phyloP scores from a whole-genome alignment of 768 basidiomycete genomes.

The Vishniacozyma victoriae region DNA sequence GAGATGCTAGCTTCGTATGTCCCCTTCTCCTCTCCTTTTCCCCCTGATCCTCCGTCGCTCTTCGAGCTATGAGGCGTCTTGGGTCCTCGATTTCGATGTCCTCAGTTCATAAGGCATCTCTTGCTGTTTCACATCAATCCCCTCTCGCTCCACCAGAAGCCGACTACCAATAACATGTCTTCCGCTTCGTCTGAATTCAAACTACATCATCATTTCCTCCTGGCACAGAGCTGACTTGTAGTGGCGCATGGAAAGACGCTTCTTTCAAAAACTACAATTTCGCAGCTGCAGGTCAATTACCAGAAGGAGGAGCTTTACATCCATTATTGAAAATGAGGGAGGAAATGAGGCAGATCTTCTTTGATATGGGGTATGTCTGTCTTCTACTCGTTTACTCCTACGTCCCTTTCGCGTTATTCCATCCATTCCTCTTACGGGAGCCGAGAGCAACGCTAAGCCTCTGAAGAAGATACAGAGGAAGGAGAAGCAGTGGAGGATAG shows the following conservation, averaged over 20 bases:
- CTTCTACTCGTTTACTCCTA: neutral
- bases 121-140: too few species aligned
- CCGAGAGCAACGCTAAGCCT: too few species aligned
- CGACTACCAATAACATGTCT: too few species aligned
- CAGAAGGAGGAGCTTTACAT: constrained; percentile 86
- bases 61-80: too few species aligned
- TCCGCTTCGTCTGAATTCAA: too few species aligned
- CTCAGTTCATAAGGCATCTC: neutral
- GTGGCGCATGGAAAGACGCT: constrained; percentile 89
- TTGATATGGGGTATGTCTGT: constrained; percentile 87
- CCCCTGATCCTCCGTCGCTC: neutral
- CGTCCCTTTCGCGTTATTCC: neutral
- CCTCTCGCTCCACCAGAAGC: too few species aligned
- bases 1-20: constrained; percentile 90
- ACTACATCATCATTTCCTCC: too few species aligned
- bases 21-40: neutral
- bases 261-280: constrained; percentile 98
- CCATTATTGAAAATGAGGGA: constrained; percentile 95
- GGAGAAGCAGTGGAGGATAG: too few species aligned
- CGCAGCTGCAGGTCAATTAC: constrained; percentile 85
- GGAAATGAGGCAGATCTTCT: constrained; percentile 93
- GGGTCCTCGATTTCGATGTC: too few species aligned
- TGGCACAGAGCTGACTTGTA: constrained; percentile 47
- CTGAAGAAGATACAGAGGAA: too few species aligned
- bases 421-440: too few species aligned